phyloP scores from a whole-genome alignment of 257 asterid genomes.

The Petunia secreta region DNA sequence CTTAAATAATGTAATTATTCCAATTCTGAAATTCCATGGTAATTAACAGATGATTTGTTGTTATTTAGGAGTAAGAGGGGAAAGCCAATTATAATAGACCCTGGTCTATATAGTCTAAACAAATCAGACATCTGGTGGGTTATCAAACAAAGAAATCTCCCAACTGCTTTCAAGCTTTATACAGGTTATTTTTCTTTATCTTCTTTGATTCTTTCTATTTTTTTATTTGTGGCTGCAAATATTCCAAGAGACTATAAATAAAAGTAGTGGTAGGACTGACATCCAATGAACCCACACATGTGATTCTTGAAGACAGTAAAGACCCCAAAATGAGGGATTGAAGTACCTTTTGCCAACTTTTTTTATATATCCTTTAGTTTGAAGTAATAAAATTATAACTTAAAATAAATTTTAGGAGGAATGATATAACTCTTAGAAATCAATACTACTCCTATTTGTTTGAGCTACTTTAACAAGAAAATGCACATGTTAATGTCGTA shows the following conservation, averaged over 20 bases:
- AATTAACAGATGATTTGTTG: not conserved
- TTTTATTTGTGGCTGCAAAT: not conserved
- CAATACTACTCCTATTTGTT: not conserved
- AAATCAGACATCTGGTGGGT: slow-evolving; percentile 96
- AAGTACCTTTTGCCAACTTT: not conserved
- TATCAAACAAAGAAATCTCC: slow-evolving; percentile 82
- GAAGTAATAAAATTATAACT: too few species aligned
- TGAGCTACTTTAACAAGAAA: slow-evolving; percentile 24
- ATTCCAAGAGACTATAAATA: slow-evolving; percentile 31
- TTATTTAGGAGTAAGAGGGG: slow-evolving; percentile 75
- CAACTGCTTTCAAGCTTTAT: slow-evolving; percentile 88
- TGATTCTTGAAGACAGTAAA: slow-evolving; percentile 38
- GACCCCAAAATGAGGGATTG: not conserved
- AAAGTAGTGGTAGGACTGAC: slow-evolving; percentile 11
- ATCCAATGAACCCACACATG: slow-evolving; percentile 40
- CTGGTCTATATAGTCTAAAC: slow-evolving; percentile 71
- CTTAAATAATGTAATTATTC: too few species aligned
- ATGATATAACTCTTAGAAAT: too few species aligned
- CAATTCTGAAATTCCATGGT: not conserved
- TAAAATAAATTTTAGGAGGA: too few species aligned
- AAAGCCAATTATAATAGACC: slow-evolving; percentile 84
- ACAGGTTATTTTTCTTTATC: slow-evolving; percentile 57
- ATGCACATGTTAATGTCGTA: slow-evolving; percentile 34
- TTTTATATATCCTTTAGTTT: too few species aligned
- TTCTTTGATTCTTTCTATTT: not conserved